Evolutionary conservation across 2,329 filamentous ascomycete species (phyloP), one percentile per base, ranked within the genome.

Genomic region (Diplocarpon mali): DNA sequence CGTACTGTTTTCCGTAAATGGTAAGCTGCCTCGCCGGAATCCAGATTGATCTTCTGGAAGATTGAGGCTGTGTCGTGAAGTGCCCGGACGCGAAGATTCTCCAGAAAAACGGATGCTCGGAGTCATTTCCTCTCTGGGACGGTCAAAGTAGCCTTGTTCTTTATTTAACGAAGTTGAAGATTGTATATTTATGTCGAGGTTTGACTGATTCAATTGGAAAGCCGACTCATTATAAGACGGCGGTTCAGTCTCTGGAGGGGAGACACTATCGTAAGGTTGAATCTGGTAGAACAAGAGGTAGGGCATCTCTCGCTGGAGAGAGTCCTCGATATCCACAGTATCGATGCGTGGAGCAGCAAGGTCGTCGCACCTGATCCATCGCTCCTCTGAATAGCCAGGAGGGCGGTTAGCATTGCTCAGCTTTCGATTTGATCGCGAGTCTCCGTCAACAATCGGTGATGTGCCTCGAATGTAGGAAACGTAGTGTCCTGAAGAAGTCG

Each of bases 221-320:
- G 51, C 52, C 11, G 59, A 57, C 41, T 75, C 71, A 38, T 71
- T 67, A 53, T 82, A 82, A 1, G 77, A 76, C 1, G 78, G 78
- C 2, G 77, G 78, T 8, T 49, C 28, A 10, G 39, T 11, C 9
- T 28, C 27, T 11, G 37, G 32, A 0, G 68, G 67, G 5, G 72
- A 71, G 11, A 67, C 65, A 1, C 66, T 60, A 45, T 89, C 84
- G 27, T 86, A 77, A 0, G 90, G 89, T 27, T 93, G 76, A 34
- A 96, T 85, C 62, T 95, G 90, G 59, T 95, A 98, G 64, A 96
- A 96, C 0, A 98, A 70, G 6, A 96, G 73, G 61, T 96, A 96
- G 0, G 92, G 90, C 62, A 87, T 93, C 62, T 95, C 89, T n/a
- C 83, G 75, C 53, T 78, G 82, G 40, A 96, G 67, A 0, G 85